Percentiles rank a stretch among this genome's conserved stretches.
phyloP scores from a whole-genome alignment of 805 yeast species.

The Saturnispora ahearnii region DNA sequence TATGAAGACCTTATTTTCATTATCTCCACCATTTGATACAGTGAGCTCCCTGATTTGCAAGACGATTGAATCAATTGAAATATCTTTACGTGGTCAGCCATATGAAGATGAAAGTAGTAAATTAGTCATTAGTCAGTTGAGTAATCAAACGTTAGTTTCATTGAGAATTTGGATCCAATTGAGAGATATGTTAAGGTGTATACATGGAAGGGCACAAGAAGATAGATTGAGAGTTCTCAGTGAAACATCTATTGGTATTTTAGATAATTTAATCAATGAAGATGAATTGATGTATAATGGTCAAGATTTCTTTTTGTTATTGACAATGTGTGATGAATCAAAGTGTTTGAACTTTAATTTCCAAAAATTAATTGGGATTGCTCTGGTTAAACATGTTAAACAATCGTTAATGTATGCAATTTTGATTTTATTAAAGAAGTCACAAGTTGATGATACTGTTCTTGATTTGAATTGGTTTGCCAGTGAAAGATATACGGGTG shows the following conservation, averaged over 20 bases:
- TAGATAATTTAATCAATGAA: constrained; percentile 49
- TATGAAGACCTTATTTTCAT: constrained; percentile 15
- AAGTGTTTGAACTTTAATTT: constrained; percentile 37
- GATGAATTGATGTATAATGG: constrained; percentile 27
- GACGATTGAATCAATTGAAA: constrained; percentile 57
- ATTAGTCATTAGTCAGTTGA: constrained; percentile 45
- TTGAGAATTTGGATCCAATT: constrained; percentile 39
- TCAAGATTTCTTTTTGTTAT: constrained; percentile 44
- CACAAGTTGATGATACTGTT: neutral
- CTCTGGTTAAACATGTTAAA: constrained; percentile 44
- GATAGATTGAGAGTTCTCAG: constrained; percentile 21
- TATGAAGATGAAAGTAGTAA: constrained; percentile 22
- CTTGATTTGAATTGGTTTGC: constrained; percentile 1
- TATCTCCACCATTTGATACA: constrained; percentile 27
- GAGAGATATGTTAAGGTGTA: constrained; percentile 23
- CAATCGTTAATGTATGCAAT: constrained; percentile 32
- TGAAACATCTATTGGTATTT: constrained; percentile 27
- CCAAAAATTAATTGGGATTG: constrained; percentile 39
- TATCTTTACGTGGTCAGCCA: constrained; percentile 47
- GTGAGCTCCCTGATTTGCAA: constrained; percentile 33
- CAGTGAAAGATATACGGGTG: constrained; percentile 4
- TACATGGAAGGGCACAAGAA: constrained; percentile 17
- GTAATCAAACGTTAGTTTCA: constrained; percentile 52
- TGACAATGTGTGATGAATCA: constrained; percentile 42
- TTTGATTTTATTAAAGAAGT: constrained; percentile 11